Conservation (phyloP, 208 protist species). For the Leishmania aethiopica region DNA sequence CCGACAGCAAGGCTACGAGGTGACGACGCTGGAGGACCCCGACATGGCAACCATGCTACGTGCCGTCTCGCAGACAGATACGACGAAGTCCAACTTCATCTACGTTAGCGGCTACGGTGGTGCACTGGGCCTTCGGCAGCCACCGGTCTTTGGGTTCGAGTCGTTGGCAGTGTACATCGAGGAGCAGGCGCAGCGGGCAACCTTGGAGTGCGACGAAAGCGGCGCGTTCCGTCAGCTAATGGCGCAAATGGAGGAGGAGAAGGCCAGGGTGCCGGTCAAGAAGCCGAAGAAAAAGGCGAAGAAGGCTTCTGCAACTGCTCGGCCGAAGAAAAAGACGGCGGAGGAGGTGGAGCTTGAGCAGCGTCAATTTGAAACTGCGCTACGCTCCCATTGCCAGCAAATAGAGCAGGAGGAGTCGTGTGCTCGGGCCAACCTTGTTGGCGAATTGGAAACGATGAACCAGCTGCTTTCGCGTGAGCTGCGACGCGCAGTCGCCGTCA, state of each 20-base stretch:
- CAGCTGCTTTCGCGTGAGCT: conserved; percentile 64
- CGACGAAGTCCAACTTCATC: conserved; percentile 71
- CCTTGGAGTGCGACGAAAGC: conserved; percentile 49
- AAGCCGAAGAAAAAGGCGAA: conserved; percentile 63
- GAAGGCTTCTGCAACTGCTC: conserved; percentile 29
- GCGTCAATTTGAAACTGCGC: conserved; percentile 55
- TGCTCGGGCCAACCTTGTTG: conserved; percentile 34
- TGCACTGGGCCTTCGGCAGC: conserved; percentile 66
- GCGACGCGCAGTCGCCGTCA: conserved; percentile 53
- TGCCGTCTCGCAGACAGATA: conserved; percentile 58
- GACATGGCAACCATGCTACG: conserved; percentile 51
- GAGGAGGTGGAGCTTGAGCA: conserved; percentile 62
- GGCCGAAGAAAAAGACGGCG: conserved; percentile 48
- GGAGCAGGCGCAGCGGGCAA: conserved; percentile 56
- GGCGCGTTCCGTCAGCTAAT: conserved; percentile 37
- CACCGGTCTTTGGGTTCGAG: conserved; percentile 60
- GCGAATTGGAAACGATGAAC: conserved; percentile 69
- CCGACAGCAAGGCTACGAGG: conserved; percentile 74
- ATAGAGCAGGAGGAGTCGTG: conserved; percentile 64
- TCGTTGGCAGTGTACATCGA: conserved; percentile 60
- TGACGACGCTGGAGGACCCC: conserved; percentile 61
- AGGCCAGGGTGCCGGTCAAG: conserved; percentile 36
- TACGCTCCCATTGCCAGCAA: conserved; percentile 44
- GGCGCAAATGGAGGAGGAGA: conserved; percentile 37
- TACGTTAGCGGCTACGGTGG: conserved; percentile 90